phyloP scores from a whole-genome alignment of 257 asterid genomes.

The Cruciata laevipes region DNA sequence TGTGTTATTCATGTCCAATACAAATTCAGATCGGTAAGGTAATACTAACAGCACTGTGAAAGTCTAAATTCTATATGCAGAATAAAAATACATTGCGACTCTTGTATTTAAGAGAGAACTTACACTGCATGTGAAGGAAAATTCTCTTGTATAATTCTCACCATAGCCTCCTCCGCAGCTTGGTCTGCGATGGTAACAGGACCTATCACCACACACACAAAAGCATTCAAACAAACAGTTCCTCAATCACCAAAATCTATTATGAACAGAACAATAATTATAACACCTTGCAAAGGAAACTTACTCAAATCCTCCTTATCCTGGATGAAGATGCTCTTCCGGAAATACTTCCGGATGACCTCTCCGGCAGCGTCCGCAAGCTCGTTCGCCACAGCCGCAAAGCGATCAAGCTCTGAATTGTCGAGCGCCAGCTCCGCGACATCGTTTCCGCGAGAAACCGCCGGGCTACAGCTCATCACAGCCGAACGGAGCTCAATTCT shows the following conservation, averaged over 20 bases:
- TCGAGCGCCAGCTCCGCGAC: slow-evolving; percentile 29
- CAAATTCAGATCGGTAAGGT: not conserved
- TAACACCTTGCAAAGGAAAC: slow-evolving; percentile 15
- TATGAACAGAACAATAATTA: not conserved
- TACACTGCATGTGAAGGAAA: slow-evolving; percentile 88
- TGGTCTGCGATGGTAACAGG: slow-evolving; percentile 95
- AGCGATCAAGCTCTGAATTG: slow-evolving; percentile 49
- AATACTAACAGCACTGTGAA: not conserved
- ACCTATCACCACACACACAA: slow-evolving; percentile 36
- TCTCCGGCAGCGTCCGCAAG: slow-evolving; percentile 89
- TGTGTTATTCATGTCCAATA: not conserved
- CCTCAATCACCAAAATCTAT: not conserved
- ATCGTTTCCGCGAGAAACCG: slow-evolving; percentile 21
- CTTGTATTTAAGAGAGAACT: slow-evolving; percentile 20
- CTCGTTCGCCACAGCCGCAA: slow-evolving; percentile 51
- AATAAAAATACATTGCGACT: not conserved
- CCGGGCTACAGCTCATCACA: slow-evolving; percentile 19
- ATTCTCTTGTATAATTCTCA: slow-evolving; percentile 51
- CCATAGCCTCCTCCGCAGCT: slow-evolving; percentile 94
- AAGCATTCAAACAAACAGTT: not conserved
- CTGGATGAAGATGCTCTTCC: slow-evolving; percentile 66
- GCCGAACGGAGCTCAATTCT: slow-evolving; percentile 1
- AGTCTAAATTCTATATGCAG: not conserved
- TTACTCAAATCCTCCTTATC: slow-evolving; percentile 77
- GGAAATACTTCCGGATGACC: slow-evolving; percentile 74